Conservation (phyloP, 148 eudicot species). For the Cornus suecica region DNA sequence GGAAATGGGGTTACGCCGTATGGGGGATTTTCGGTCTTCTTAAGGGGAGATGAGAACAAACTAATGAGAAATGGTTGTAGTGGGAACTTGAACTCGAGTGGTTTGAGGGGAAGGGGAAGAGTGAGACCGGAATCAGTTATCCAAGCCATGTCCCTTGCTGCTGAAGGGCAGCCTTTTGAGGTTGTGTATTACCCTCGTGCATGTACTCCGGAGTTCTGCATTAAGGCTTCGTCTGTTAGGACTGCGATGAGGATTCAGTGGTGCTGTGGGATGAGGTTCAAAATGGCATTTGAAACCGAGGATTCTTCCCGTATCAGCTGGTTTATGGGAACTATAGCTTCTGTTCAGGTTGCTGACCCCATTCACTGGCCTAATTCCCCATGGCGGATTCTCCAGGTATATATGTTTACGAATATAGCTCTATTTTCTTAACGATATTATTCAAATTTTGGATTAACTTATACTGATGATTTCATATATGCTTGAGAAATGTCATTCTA, state of each 20-base stretch:
- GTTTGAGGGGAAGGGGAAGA: conserved; percentile 29
- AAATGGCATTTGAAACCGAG: conserved; percentile 59
- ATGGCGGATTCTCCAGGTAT: conserved; percentile 62
- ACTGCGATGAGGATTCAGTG: conserved; percentile 47
- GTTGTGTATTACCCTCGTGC: conserved; percentile 50
- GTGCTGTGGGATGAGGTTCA: conserved; percentile 58
- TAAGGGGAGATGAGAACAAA: conserved; percentile 39
- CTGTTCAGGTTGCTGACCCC: conserved; percentile 48
- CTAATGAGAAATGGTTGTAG: conserved; percentile 21
- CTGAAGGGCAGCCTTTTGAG: conserved; percentile 46
- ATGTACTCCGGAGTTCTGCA: conserved; percentile 49
- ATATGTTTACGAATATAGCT: too few relatives aligned
- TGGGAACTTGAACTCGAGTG: conserved; percentile 21
- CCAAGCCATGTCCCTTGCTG: conserved; percentile 39
- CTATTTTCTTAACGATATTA: neutral
- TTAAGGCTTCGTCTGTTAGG: conserved; percentile 42
- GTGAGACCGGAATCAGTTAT: conserved; percentile 40
- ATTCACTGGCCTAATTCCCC: conserved; percentile 63
- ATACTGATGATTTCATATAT: too few relatives aligned
- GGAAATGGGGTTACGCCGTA: conserved; percentile 26
- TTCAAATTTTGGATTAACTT: too few relatives aligned
- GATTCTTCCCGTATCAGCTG: conserved; percentile 56
- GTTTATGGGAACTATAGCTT: conserved; percentile 54
- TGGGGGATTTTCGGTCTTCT: conserved; percentile 31
- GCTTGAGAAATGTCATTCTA: neutral